phyloP scores from a whole-genome alignment of 176 grass and related monocot genomes.

The Ananas comosus region DNA sequence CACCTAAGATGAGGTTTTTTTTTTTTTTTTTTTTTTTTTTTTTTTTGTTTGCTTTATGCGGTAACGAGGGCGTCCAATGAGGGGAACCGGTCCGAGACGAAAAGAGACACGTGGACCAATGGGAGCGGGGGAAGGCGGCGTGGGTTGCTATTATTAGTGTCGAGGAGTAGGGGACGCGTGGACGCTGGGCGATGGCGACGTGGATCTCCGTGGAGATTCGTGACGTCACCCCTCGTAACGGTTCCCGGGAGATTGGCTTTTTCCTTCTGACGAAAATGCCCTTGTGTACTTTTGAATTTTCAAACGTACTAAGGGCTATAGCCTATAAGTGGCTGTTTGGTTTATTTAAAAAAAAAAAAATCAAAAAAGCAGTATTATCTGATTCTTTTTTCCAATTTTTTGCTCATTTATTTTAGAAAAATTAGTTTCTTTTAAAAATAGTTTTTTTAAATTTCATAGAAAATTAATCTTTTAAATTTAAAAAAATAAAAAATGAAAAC shows the following conservation, averaged over 20 bases:
- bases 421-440: too few species aligned
- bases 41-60: too few species aligned
- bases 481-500: too few species aligned
- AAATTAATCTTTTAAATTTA: too few species aligned
- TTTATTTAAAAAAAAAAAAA: too few species aligned
- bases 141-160: neutral
- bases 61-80: neutral
- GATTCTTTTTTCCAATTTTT: too few species aligned
- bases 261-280: neutral
- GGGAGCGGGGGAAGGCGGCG: neutral
- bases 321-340: too few species aligned
- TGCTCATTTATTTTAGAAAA: too few species aligned
- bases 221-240: neutral
- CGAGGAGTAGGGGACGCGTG: neutral
- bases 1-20: too few species aligned
- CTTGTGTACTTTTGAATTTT: neutral
- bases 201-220: conserved; percentile 2
- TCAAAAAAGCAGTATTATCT: too few species aligned
- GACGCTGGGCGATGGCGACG: neutral
- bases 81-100: neutral
- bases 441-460: too few species aligned
- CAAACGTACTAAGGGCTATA: neutral
- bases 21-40: too few species aligned
- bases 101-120: neutral
- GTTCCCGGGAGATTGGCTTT: neutral